A percentile compares a stretch with the other conserved stretches of the same genome.
Conservation (phyloP, 495 filamentous ascomycete species). For the Penicillium argentinense region DNA sequence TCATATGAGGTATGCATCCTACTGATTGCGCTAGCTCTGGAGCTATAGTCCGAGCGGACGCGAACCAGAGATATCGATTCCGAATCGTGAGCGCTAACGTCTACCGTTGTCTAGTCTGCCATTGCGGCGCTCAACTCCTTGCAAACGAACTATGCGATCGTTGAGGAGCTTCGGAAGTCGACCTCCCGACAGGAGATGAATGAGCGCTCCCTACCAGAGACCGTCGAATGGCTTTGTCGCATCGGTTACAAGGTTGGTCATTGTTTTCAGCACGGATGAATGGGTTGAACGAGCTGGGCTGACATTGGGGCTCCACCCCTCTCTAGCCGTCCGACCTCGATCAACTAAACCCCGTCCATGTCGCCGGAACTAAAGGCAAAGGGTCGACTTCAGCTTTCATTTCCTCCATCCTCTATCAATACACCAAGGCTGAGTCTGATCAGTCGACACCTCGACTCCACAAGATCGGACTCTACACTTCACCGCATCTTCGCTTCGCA, state of each 20-base stretch:
- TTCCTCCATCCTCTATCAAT: constrained; percentile 60
- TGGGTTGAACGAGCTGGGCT: constrained; percentile 2
- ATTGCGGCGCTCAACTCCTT: constrained; percentile 84
- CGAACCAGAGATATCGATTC: neutral
- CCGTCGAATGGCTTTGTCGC: constrained; percentile 70
- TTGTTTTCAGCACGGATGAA: neutral
- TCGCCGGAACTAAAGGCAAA: constrained; percentile 94
- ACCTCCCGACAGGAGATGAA: constrained; percentile 64
- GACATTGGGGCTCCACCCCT: constrained; percentile 4
- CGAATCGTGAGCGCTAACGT: neutral
- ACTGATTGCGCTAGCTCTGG: neutral
- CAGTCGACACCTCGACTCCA: constrained; percentile 34
- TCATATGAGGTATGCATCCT: constrained; percentile 40
- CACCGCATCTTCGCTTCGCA: constrained; percentile 83
- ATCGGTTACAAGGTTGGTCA: constrained; percentile 74
- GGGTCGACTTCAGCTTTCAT: constrained; percentile 58
- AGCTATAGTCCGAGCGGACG: neutral
- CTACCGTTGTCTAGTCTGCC: constrained; percentile 55
- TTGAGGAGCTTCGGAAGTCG: constrained; percentile 68
- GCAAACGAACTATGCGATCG: constrained; percentile 78
- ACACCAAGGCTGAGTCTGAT: constrained; percentile 38
- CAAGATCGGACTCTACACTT: constrained; percentile 83
- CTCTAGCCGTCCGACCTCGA: constrained; percentile 71
- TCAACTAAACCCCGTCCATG: constrained; percentile 72
- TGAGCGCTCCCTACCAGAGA: constrained; percentile 67